Base-by-base conservation (phyloP, 2,329 filamentous ascomycete species). In the Conoideocrella luteorostrata region DNA sequence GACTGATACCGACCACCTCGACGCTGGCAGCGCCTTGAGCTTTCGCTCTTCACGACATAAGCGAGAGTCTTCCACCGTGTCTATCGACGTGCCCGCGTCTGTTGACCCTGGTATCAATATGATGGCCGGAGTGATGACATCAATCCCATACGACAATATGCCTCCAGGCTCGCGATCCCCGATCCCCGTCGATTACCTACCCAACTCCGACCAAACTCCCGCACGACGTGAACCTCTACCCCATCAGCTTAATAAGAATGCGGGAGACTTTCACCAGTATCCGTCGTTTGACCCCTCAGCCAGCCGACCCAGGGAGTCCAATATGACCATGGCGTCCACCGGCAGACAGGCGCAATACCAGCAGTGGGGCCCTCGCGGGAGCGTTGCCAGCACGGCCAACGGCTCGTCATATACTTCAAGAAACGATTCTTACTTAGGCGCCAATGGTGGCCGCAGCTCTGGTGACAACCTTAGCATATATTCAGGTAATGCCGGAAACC, bases 241-340 rank as follows among this genome's bases (percentile, higher is more conserved):
- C 23, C 86, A 93, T 63, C 88, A 95, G 57, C 68, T 94, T 43
- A 90, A 88, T 63, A 90, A 88, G 66, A 74, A 72, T 52, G 79
- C 79, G 39, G 70, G 71, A 54, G 90, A 96, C 64, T 95, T 82
- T 60, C 88, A 95, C 67, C 91, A 95, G 59, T 95, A 96, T 62
- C 88, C 89, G 33, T 77, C 77, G 41, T 80, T 86, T 61, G 82
- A 84, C 52, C 69, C 78, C 23, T 65, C 74, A 39, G 60, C 33
- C 65, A 5, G 68, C 47, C 32, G 33, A 24, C 35, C 42, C 22
- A 28, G 46, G 67, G 70, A 46, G 24, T 70, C 76, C 30, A 78
- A 84, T 56, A 70, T 76, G 34, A 76, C 77, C 7, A 79, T 78
- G 74, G 79, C 45, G 74, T 74, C 78, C 6, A 80, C 80, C 5